Evolutionary conservation across 2,329 filamentous ascomycete species (phyloP).

Genomic region (Periconia digitata): DNA sequence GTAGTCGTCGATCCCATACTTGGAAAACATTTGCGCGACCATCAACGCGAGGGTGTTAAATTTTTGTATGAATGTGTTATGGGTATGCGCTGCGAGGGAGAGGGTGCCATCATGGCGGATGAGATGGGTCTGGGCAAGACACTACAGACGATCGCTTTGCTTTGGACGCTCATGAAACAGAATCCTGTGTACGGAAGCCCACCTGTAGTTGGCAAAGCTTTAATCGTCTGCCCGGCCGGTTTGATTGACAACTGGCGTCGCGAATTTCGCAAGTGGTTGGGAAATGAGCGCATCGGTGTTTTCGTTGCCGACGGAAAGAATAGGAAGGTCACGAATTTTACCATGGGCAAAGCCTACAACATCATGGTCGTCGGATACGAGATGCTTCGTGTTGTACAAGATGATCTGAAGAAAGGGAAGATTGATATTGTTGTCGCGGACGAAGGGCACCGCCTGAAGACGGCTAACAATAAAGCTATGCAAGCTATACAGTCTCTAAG

Average conservation of each 20-base stretch:
- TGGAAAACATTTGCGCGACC: constrained; percentile 62
- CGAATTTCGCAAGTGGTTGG: constrained; percentile 74
- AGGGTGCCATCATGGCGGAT: constrained; percentile 71
- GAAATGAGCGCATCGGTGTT: constrained; percentile 69
- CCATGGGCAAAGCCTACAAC: constrained; percentile 66
- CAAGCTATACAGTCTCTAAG: constrained; percentile 66
- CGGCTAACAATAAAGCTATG: constrained; percentile 68
- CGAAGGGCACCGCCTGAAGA: constrained; percentile 69
- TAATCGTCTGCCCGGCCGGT: constrained; percentile 73
- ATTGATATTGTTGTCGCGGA: constrained; percentile 73
- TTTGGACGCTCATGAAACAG: constrained; percentile 74
- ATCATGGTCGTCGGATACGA: constrained; percentile 76
- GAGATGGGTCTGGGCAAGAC: constrained; percentile 79
- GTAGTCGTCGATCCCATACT: constrained; percentile 72
- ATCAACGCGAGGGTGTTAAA: constrained; percentile 69
- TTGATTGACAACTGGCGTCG: constrained; percentile 73
- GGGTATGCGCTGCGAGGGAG: constrained; percentile 67
- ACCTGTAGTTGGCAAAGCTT: constrained; percentile 68
- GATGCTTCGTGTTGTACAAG: constrained; percentile 65
- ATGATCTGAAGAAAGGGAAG: constrained; percentile 62
- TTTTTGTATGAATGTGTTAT: constrained; percentile 78
- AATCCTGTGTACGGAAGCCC: constrained; percentile 63
- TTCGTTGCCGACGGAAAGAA: constrained; percentile 63
- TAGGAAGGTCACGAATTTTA: constrained; percentile 67
- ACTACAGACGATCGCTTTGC: constrained; percentile 68